Evolutionary conservation across 148 eudicot species (phyloP), one percentile per base, ranked within the genome.

Genomic region (Fallopia convolvulus): DNA sequence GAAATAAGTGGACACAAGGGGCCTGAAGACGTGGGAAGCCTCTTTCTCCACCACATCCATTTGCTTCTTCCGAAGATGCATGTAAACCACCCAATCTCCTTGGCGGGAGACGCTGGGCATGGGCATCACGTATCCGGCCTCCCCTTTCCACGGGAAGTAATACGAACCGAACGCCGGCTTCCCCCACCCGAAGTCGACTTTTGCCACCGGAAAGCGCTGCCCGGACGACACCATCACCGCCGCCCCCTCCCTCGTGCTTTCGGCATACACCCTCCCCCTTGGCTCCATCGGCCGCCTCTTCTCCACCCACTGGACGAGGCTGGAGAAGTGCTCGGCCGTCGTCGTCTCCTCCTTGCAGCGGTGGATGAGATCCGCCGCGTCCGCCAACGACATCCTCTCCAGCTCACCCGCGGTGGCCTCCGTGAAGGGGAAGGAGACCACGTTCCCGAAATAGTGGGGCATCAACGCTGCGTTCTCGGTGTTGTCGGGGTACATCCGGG

Each of bases 101-200:
- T 89, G 87, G 61, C 86, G 86, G 5, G 36, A 3, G 0, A 88
- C 84, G 71, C 92, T 82, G 0, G 88, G 87, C 92, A 93, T 87
- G 2, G 97, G 94, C 98, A 93, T 91, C 6, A 93, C 98, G 58
- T 87, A 89, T 0, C 97, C 94, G 13, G 90, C 70, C 26, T 74
- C 76, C 2, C 90, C 97, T 1, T 86, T 89, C 97, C 97, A 93
- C 0, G 90, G 92, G 30, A 90, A 91, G 79, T 87, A 91, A 82
- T 86, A 88, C 6, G 94, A 91, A 60, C 93, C 90, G 17, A 91
- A 91, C 2, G 8, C 39, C 1, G 98, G 90, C 73, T 78, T 78
- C 0, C 97, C 97, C 94, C 94, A 93, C 44, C 98, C 97, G 7
- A 91, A 93, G 21, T 93, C 91, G 48, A 93, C 76, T 13, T 86